A percentile compares a stretch with the other conserved stretches of the same genome.
Evolutionary conservation across 352 stramenopile species (phyloP).

Genomic region (Pythium insidiosum): DNA sequence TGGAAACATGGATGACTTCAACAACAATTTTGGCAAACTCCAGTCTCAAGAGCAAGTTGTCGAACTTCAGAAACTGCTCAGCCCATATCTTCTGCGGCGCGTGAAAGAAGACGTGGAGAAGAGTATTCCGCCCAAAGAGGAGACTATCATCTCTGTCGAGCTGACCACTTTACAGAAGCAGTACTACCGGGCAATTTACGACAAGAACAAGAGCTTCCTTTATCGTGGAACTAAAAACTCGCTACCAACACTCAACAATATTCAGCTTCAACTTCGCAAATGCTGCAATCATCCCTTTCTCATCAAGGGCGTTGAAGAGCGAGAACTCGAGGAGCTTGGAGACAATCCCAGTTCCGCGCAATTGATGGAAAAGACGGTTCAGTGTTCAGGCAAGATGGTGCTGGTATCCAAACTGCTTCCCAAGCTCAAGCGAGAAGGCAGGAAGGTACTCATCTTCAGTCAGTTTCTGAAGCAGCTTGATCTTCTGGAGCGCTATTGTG

Average conservation of each 20-base stretch:
- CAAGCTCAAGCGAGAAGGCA: conserved; percentile 88
- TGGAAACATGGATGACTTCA: conserved; percentile 81
- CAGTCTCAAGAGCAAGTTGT: conserved; percentile 92
- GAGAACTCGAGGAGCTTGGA: conserved; percentile 73
- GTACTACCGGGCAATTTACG: conserved; percentile 99
- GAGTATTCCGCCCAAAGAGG: conserved; percentile 95
- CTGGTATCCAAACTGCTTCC: conserved; percentile 87
- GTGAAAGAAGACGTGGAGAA: conserved; percentile 98
- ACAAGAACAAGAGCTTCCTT: conserved; percentile 98
- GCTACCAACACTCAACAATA: conserved; percentile 94
- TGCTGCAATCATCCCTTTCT: conserved; percentile 99
- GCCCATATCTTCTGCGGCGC: conserved; percentile 93
- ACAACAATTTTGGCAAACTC: conserved; percentile 90
- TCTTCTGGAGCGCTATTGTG: conserved; percentile 90
- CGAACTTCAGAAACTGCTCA: conserved; percentile 90
- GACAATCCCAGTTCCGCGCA: conserved; percentile 28
- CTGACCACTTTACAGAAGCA: conserved; percentile 98
- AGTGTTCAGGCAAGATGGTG: conserved; percentile 84
- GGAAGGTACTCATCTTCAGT: conserved; percentile 95
- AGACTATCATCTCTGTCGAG: conserved; percentile 95
- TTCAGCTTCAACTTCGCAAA: conserved; percentile 99
- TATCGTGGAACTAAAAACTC: conserved; percentile 84
- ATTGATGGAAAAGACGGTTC: conserved; percentile 81
- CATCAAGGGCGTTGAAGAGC: conserved; percentile 91
- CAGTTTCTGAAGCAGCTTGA: conserved; percentile 93